Base-by-base conservation (phyloP, 371 early-diverging fungal species). In the Aphelidium insulamus region DNA sequence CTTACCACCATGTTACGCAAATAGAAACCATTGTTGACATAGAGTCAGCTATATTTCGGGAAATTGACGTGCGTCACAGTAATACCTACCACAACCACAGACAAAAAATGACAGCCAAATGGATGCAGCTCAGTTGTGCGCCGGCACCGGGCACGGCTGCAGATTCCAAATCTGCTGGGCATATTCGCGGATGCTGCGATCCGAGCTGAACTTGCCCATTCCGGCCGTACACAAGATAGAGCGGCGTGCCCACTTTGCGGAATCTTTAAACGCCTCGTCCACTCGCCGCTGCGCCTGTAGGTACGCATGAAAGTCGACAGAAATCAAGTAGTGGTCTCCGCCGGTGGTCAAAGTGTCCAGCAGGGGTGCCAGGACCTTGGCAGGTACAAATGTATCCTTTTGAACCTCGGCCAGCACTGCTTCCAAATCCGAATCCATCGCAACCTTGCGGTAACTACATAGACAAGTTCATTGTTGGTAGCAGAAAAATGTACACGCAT, bases 171-270 rank as follows among this genome's bases (percentile, higher is more conserved):
- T 80, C 27, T 62, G 57, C 35, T 74, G 65, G 15, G 86, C 86
- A 36, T 84, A 85, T 37, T 83, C 85, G 45, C 61, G 49, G 56
- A 83, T 72, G 21, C 81, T 60, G 41, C 85, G 65, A 42, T 72
- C 74, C 21, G 77, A 69, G 30, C 77, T 76, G 60, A 87, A 87
- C 50, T 80, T 79, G 51, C 78, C 74, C 84, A 84, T 84, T 39
- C 70, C 59, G 32, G 86, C 80, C 17, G 81, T 76, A 33, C 81
- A 81, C 33, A 67, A 51, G 42, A 88, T 86, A 30, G 72, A 73
- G 54, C 72, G 77, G 49, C 66, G 68, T 26, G 69, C 59, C 90
- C 90, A 88, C 28, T 50, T 50, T 15, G 56, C 50, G 43, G 55
- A 55, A 54, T 87, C 62, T 48, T 67, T 59, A 57, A 69, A 88